Conservation (phyloP, 192 early-diverging fungal genomes). For the Endogone sp. region DNA sequence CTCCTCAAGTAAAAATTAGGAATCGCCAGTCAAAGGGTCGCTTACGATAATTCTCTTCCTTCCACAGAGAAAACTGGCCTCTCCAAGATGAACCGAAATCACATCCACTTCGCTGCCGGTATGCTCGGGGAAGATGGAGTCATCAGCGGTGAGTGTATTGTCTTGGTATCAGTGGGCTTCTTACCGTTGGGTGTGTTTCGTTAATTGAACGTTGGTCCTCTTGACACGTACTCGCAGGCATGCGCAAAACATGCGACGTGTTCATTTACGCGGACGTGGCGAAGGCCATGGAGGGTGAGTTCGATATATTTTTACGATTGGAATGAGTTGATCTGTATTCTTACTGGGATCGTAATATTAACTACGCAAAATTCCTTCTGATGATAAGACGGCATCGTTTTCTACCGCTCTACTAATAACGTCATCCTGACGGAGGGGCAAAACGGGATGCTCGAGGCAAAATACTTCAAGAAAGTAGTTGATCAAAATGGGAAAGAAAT, state of each 20-base stretch:
- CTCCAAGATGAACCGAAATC: conserved; percentile 74
- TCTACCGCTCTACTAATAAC: conserved; percentile 73
- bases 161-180: background rate
- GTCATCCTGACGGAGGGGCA: conserved; percentile 77
- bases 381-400: conserved; percentile 64
- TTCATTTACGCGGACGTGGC: conserved; percentile 78
- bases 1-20: no score
- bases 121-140: conserved; percentile 61
- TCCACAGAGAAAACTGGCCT: conserved; percentile 55
- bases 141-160: conserved; percentile 58
- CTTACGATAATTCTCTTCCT: background rate
- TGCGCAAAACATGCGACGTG: conserved; percentile 63
- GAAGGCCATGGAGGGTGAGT: conserved; percentile 62
- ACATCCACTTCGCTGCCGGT: conserved; percentile 87
- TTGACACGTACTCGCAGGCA: conserved; percentile 40
- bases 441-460: conserved; percentile 54
- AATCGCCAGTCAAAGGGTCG: no score
- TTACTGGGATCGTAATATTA: background rate
- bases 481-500: conserved; percentile 11
- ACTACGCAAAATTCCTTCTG: no score
- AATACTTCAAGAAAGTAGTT: conserved; percentile 68
- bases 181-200: background rate
- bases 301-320: no score
- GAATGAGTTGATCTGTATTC: no score
- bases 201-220: conserved; percentile 6